Conservation (phyloP, 2,329 filamentous ascomycete species). For the Epichloe coenophiala region DNA sequence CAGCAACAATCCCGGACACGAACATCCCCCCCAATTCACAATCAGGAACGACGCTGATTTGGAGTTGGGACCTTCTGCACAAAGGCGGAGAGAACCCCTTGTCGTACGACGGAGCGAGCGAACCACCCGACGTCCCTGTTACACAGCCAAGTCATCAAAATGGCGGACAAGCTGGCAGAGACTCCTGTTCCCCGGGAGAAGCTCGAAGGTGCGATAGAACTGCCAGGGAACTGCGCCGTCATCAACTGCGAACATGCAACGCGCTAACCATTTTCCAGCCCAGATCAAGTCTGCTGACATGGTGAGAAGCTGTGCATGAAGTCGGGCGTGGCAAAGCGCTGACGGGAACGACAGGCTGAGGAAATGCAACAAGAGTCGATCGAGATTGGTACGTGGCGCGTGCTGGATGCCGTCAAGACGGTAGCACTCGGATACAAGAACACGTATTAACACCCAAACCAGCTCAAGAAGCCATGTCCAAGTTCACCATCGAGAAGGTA, state of each 20-base stretch:
- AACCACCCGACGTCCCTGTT: not conserved
- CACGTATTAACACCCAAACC: slow-evolving; percentile 1
- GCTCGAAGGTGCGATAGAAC: slow-evolving; percentile 49
- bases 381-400: slow-evolving; percentile 64
- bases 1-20: not conserved
- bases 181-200: slow-evolving; percentile 53
- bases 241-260: not conserved
- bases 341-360: slow-evolving; percentile 53
- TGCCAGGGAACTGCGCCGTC: not conserved
- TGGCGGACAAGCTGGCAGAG: slow-evolving; percentile 27
- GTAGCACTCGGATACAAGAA: not conserved
- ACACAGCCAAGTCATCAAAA: slow-evolving; percentile 8
- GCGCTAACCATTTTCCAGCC: slow-evolving; percentile 37
- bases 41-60: not conserved
- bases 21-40: not conserved
- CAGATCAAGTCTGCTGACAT: slow-evolving; percentile 98
- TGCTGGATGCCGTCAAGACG: not conserved
- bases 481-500: slow-evolving; percentile 50
- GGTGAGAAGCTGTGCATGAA: slow-evolving; percentile 39
- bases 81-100: not conserved
- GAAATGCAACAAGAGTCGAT: slow-evolving; percentile 95
- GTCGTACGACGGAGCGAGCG: not conserved
- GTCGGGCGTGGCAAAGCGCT: slow-evolving; percentile 9
- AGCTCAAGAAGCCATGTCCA: slow-evolving; percentile 52
- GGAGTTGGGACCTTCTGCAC: not conserved